phyloP scores from a whole-genome alignment of 2,329 filamentous ascomycete genomes.

The Xylaria multiplex region DNA sequence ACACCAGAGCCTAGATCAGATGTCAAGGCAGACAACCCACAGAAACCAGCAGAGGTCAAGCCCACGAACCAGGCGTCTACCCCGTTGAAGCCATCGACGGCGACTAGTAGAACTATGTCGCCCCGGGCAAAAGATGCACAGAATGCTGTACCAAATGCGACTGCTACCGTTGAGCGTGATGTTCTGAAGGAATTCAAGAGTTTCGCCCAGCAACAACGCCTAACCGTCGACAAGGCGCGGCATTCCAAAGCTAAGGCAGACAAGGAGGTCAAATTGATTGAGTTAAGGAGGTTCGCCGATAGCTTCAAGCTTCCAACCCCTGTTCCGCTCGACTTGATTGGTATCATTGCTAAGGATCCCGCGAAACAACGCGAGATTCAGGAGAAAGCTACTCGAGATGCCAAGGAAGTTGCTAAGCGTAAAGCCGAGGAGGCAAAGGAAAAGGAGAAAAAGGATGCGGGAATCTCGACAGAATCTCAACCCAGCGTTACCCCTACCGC shows the following conservation, averaged over 20 bases:
- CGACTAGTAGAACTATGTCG: constrained; percentile 56
- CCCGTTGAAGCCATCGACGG: constrained; percentile 50
- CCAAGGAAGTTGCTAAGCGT: constrained; percentile 66
- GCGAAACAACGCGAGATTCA: constrained; percentile 92
- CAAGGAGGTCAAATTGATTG: constrained; percentile 91
- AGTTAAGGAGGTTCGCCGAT: constrained; percentile 92
- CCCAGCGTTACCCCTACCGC: constrained; percentile 44
- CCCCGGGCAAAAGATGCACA: constrained; percentile 54
- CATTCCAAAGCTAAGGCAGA: constrained; percentile 73
- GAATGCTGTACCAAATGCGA: constrained; percentile 60
- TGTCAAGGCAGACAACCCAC: constrained; percentile 46
- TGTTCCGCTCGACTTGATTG: constrained; percentile 89
- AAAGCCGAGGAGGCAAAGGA: constrained; percentile 61
- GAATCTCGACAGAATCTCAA: constrained; percentile 57
- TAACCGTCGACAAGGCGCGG: constrained; percentile 65
- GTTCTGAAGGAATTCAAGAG: constrained; percentile 71
- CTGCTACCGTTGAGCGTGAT: constrained; percentile 69
- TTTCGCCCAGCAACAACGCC: constrained; percentile 68
- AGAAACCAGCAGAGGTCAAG: constrained; percentile 44
- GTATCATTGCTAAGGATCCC: constrained; percentile 97
- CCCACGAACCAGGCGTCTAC: constrained; percentile 41
- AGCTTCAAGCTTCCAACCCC: constrained; percentile 95
- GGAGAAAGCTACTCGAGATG: constrained; percentile 82
- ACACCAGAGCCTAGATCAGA: constrained; percentile 50
- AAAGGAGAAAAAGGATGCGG: constrained; percentile 65